Evolutionary conservation across 176 grass and related monocot genomes (phyloP), one percentile per base, ranked within the genome.

Genomic region (Triticum monococcum): DNA sequence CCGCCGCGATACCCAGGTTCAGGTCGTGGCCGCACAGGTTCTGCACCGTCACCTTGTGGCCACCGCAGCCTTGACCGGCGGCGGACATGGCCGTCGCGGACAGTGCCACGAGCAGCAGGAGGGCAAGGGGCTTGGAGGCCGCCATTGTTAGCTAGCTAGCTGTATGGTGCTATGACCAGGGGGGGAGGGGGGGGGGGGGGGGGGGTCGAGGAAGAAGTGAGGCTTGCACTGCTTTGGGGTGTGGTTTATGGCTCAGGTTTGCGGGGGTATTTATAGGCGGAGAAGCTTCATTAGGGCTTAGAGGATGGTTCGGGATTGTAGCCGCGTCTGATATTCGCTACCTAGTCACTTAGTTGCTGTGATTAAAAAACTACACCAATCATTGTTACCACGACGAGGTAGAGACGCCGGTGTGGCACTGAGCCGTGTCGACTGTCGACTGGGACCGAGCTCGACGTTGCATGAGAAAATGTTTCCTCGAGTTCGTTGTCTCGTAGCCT

Each of bases 1-100:
- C 64, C 1, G 80, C 75, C 3, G 54, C 35, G 6, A 79, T 36
- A 0, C 57, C 48, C 5, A 87, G 59, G 2, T 7, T 1, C 23
- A 91, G 81, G 76, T 87, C 81, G 75, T 56, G 81, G 0, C 60
- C 48, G 41, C 68, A 75, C 0, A 87, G 46, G 89, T 91, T 91
- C 89, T 91, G 85, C 22, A 91, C 68, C 60, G 89, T 91, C 9
- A 91, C 32, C 89, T 87, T 91, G 33, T 60, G 18, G 8, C 70
- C 11, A 56, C 43, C 5, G 75, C 80, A 84, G 75, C 24, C 28
- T 16, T 63, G 73, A 14, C 75, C 59, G 20, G 81, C 45, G 7
- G 66, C 28, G 11, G 62, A 3, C 4, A 72, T 13, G 8, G 66
- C 0, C 26, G 37, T 5, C 5, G 67, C 45, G 4, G 64, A 37